Conservation (phyloP, 1,139 yeast genomes). For the Candida sanyaensis region DNA sequence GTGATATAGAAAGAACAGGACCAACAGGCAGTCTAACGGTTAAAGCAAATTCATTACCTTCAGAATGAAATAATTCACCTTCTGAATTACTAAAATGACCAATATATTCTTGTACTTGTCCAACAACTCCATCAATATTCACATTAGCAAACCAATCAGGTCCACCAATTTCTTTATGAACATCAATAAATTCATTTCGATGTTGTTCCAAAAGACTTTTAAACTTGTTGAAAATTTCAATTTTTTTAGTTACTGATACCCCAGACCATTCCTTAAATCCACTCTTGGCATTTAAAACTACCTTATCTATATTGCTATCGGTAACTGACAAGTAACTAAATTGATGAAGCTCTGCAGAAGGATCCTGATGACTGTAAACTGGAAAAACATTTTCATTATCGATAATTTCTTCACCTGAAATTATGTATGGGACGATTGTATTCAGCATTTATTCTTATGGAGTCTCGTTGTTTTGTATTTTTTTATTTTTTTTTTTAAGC, state of each 20-base stretch:
- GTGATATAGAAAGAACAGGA: constrained; percentile 45
- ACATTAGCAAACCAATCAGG: constrained; percentile 39
- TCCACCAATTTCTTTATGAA: constrained; percentile 38
- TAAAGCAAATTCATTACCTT: constrained; percentile 27
- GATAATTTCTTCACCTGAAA: constrained; percentile 20
- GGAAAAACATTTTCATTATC: constrained; percentile 12
- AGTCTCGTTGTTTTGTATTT: neutral
- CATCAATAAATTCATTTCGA: constrained; percentile 19
- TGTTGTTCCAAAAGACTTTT: constrained; percentile 16
- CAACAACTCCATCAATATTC: constrained; percentile 29
- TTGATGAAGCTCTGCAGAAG: constrained; percentile 14
- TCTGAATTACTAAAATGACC: constrained; percentile 20
- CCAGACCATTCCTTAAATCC: constrained; percentile 34
- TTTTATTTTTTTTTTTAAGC: neutral
- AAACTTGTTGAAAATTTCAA: constrained; percentile 22
- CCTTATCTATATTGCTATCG: constrained; percentile 5
- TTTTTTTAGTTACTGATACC: constrained; percentile 17
- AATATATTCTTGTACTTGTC: constrained; percentile 26
- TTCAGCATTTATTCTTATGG: neutral
- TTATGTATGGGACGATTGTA: constrained; percentile 18
- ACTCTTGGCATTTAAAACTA: constrained; percentile 16
- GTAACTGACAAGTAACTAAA: constrained; percentile 13
- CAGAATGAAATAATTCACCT: constrained; percentile 25
- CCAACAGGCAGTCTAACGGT: constrained; percentile 42
- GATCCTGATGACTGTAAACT: constrained; percentile 16